phyloP scores from a whole-genome alignment of 1,284 basidiomycete species.

The Cutaneotrichosporon cutaneum region DNA sequence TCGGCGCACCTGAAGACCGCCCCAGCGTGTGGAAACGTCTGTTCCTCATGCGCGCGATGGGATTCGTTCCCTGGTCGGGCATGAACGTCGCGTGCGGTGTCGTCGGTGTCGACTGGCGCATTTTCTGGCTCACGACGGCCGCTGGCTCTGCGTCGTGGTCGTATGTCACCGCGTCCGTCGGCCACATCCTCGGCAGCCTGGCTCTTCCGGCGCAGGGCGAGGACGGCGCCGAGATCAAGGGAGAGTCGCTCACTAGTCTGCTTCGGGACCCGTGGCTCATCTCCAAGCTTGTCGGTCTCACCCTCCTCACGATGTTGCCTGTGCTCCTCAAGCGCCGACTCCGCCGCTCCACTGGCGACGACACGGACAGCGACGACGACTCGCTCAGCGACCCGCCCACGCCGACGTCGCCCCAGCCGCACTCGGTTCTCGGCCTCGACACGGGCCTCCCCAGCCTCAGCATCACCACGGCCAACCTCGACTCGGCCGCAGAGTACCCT shows the following conservation, averaged over 20 bases:
- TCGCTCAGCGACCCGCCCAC: constrained; percentile 16
- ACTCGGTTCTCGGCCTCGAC: constrained; percentile 18
- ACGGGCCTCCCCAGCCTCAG: constrained; percentile 3
- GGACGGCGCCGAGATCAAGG: constrained; percentile 23
- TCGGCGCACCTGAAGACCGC: constrained; percentile 31
- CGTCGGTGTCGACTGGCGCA: constrained; percentile 76
- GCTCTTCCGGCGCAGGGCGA: constrained; percentile 31
- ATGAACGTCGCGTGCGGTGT: constrained; percentile 92
- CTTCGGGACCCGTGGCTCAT: constrained; percentile 53
- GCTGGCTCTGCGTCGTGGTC: constrained; percentile 80
- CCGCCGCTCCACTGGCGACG: neutral
- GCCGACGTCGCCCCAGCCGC: constrained; percentile 15
- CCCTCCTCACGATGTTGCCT: constrained; percentile 49
- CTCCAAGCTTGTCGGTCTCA: constrained; percentile 51
- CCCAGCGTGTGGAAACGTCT: constrained; percentile 74
- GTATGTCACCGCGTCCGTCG: constrained; percentile 52
- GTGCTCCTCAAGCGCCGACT: constrained; percentile 49
- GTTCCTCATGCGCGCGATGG: constrained; percentile 78
- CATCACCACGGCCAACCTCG: constrained; percentile 3
- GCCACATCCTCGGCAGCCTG: constrained; percentile 50
- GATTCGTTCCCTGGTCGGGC: constrained; percentile 88
- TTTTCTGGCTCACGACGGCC: constrained; percentile 75
- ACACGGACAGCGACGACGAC: constrained; percentile 14
- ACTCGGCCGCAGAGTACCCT: constrained; percentile 11
- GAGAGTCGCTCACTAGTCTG: constrained; percentile 50